phyloP scores from a whole-genome alignment of 306 rosid genomes.

The Crataegus laevigata region DNA sequence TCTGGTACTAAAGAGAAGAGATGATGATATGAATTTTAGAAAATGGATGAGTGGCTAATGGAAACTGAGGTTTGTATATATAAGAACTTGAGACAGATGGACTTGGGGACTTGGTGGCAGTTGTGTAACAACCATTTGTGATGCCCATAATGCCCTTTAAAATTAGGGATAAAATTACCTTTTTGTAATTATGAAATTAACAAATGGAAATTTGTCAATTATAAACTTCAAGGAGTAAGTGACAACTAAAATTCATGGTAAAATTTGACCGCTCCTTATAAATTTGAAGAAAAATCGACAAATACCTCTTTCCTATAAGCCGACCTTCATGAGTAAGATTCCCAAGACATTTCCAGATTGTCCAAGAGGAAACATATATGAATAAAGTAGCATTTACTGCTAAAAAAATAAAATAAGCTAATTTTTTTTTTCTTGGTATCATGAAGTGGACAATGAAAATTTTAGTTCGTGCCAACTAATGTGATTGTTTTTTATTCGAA shows the following conservation, averaged over 20 bases:
- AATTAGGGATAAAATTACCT: too few relatives aligned
- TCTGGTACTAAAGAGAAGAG: not conserved
- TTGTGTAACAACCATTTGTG: conserved; percentile 10
- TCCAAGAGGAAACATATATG: conserved; percentile 4
- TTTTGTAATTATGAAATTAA: too few relatives aligned
- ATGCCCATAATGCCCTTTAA: conserved; percentile 7
- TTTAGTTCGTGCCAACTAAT: not conserved
- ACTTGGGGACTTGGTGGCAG: not conserved
- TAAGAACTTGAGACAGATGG: not conserved
- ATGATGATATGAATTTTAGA: not conserved
- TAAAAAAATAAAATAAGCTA: too few relatives aligned
- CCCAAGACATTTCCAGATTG: conserved; percentile 8
- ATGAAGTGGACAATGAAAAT: not conserved
- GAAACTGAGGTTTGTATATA: conserved; percentile 14
- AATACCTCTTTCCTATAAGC: not conserved
- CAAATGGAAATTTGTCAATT: too few relatives aligned
- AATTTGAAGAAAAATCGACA: too few relatives aligned
- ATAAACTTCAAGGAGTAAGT: too few relatives aligned
- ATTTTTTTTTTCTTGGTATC: not conserved
- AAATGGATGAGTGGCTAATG: conserved; percentile 1
- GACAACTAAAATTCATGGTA: too few relatives aligned
- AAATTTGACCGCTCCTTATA: too few relatives aligned
- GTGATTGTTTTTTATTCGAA: too few relatives aligned
- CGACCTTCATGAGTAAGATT: conserved; percentile 18
- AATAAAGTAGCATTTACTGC: not conserved